These are phyloP conservation scores for Gyrodon lividus DNA, from an alignment of 768 basidiomycete species.

Conservation along the genomic window DNA sequence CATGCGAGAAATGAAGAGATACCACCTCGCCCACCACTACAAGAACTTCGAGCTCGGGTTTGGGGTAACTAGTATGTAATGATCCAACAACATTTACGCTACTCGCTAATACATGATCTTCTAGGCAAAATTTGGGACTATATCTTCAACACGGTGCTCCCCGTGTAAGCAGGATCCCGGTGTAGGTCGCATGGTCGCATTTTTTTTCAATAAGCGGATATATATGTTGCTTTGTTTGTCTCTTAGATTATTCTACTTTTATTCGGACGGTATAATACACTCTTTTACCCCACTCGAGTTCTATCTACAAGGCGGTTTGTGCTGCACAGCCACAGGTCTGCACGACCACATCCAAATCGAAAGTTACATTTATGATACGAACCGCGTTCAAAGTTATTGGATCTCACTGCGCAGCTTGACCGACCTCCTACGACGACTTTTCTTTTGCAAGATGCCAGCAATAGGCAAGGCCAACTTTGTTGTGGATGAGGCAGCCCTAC, in stretches of 20 bases:
- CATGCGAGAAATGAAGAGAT: constrained; percentile 91
- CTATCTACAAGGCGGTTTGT: neutral
- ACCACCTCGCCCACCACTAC: constrained; percentile 97
- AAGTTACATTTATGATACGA: too few relatives aligned
- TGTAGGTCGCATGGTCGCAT: neutral
- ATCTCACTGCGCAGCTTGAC: neutral
- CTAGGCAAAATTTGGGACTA: constrained; percentile 92
- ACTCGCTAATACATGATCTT: constrained; percentile 3
- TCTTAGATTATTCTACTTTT: constrained; percentile 10
- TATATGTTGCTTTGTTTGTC: constrained; percentile 10
- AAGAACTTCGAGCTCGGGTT: constrained; percentile 98
- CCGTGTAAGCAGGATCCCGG: constrained; percentile 41
- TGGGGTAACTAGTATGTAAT: constrained; percentile 81
- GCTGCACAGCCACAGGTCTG: neutral
- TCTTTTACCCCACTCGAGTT: neutral
- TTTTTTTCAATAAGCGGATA: neutral
- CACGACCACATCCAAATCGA: too few relatives aligned
- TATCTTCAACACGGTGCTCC: constrained; percentile 81
- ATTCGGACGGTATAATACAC: constrained; percentile 8
- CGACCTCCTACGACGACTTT: neutral
- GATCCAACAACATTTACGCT: neutral
- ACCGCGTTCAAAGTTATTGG: neutral
- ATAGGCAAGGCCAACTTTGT: constrained; percentile 69
- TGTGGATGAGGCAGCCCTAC: constrained; percentile 76
- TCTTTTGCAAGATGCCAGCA: constrained; percentile 14